A percentile compares a stretch with the other conserved stretches of the same genome.
phyloP scores from a whole-genome alignment of 306 rosid species.

The Chamaecrista fasciculata region DNA sequence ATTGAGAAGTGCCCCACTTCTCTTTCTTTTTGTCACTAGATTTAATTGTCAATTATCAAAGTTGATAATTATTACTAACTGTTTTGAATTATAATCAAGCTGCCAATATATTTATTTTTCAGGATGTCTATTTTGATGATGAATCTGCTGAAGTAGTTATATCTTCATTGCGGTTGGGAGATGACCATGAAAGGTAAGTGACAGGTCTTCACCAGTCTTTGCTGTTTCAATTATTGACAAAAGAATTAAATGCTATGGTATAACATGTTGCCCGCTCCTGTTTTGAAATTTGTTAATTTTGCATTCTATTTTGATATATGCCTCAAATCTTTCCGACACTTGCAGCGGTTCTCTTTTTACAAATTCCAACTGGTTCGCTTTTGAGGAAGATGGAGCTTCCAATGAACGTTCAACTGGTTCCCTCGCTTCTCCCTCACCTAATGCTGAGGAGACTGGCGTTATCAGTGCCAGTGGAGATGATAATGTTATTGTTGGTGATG shows the following conservation, averaged over 20 bases:
- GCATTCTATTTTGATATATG: conserved; percentile 8
- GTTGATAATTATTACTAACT: not conserved
- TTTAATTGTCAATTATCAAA: not conserved
- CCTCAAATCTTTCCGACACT: conserved; percentile 20
- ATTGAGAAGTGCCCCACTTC: not conserved
- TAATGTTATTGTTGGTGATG: conserved; percentile 60
- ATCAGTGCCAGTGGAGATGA: conserved; percentile 45
- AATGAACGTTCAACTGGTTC: conserved; percentile 71
- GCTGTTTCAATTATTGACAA: not conserved
- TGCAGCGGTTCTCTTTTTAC: conserved; percentile 94
- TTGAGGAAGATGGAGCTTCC: conserved; percentile 68
- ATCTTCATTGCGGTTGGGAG: conserved; percentile 93
- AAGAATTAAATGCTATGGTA: not conserved
- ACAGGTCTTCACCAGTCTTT: conserved; percentile 4
- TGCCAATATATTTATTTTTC: conserved; percentile 33
- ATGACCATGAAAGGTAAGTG: conserved; percentile 90
- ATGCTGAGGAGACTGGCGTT: conserved; percentile 48
- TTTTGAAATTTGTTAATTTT: not conserved
- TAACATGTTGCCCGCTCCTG: not conserved
- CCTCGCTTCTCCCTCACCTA: conserved; percentile 71
- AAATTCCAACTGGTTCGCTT: conserved; percentile 98
- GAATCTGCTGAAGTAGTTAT: conserved; percentile 99
- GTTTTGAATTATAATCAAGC: conserved; percentile 15
- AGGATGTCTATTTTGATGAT: conserved; percentile 98
- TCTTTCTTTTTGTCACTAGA: not conserved